Conservation (phyloP, 1,139 yeast genomes). For the Meyerozyma carpophila region DNA sequence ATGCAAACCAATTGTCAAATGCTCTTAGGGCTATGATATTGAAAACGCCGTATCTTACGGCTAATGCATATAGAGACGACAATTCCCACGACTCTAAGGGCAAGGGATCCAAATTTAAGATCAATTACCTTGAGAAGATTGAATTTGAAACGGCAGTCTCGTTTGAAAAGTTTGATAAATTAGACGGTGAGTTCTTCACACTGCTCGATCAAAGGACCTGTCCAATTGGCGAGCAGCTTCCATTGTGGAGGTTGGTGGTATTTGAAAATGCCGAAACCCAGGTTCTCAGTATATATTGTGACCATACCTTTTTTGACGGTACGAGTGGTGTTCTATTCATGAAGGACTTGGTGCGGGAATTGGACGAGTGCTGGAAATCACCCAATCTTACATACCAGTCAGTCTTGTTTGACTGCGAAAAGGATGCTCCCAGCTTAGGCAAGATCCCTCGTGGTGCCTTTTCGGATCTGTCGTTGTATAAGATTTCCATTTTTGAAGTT, state of each 20-base stretch:
- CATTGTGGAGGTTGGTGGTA: slow-evolving; percentile 27
- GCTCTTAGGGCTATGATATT: slow-evolving; percentile 18
- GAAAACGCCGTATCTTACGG: slow-evolving; percentile 18
- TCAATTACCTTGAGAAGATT: slow-evolving; percentile 16
- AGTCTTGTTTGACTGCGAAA: slow-evolving; percentile 6
- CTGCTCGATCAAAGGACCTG: slow-evolving; percentile 14
- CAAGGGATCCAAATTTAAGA: slow-evolving; percentile 14
- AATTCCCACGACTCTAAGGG: slow-evolving; percentile 7
- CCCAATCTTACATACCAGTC: background rate
- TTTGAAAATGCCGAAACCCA: slow-evolving; percentile 13
- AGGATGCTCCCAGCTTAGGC: slow-evolving; percentile 3
- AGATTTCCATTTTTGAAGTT: slow-evolving; percentile 5
- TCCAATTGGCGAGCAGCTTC: slow-evolving; percentile 14
- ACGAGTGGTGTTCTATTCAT: slow-evolving; percentile 29
- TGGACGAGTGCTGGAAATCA: slow-evolving; percentile 3
- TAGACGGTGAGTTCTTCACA: slow-evolving; percentile 13
- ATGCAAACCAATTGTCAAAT: slow-evolving; percentile 17
- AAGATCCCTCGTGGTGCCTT: slow-evolving; percentile 1
- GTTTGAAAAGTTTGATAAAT: slow-evolving; percentile 9
- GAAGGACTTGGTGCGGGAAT: slow-evolving; percentile 19
- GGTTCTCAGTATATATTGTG: slow-evolving; percentile 23
- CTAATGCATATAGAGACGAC: slow-evolving; percentile 14
- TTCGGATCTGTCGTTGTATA: slow-evolving; percentile 3
- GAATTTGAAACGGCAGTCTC: slow-evolving; percentile 22
- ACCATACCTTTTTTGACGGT: slow-evolving; percentile 35